Conservation (phyloP, 2,329 filamentous ascomycete genomes). For the Colletotrichum higginsianum region DNA sequence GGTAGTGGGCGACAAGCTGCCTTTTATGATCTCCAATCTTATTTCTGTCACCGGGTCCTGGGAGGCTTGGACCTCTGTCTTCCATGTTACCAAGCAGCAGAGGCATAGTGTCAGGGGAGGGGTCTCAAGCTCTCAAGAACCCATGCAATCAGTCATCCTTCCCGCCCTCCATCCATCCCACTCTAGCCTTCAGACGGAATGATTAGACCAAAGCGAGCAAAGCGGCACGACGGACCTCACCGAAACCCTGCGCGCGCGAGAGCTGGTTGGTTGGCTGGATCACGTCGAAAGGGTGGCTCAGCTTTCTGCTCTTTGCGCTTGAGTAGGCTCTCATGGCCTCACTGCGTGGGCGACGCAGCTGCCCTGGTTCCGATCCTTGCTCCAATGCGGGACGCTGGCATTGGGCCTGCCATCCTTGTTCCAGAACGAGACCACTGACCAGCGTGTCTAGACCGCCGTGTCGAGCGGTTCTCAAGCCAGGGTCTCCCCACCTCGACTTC, state of each 20-base stretch:
- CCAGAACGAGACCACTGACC: constrained; percentile 1
- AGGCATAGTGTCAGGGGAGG: constrained; percentile 1
- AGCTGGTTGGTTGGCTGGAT: constrained; percentile 25
- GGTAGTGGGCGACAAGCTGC: constrained; percentile 24
- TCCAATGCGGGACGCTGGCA: constrained; percentile 15
- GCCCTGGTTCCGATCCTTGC: constrained; percentile 39
- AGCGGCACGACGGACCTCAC: constrained; percentile 22
- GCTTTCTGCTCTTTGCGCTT: background rate
- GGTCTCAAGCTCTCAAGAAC: constrained; percentile 25
- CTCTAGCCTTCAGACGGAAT: constrained; percentile 24
- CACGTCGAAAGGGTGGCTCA: constrained; percentile 20
- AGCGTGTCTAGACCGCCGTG: constrained; percentile 33
- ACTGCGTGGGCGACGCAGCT: constrained; percentile 29
- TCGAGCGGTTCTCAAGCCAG: constrained; percentile 8
- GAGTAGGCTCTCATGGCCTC: constrained; percentile 1
- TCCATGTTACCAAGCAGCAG: constrained; percentile 16
- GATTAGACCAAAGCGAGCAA: constrained; percentile 12
- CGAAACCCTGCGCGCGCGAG: constrained; percentile 19
- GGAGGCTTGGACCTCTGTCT: constrained; percentile 18
- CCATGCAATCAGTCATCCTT: constrained; percentile 34
- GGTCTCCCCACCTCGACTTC: constrained; percentile 26
- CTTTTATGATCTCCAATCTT: constrained; percentile 37
- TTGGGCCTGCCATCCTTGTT: constrained; percentile 34
- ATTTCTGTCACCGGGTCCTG: constrained; percentile 1
- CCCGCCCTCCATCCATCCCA: constrained; percentile 16